Evolutionary conservation across 164 flowering plant species (phyloP).

Genomic region (Vitis labrusca): DNA sequence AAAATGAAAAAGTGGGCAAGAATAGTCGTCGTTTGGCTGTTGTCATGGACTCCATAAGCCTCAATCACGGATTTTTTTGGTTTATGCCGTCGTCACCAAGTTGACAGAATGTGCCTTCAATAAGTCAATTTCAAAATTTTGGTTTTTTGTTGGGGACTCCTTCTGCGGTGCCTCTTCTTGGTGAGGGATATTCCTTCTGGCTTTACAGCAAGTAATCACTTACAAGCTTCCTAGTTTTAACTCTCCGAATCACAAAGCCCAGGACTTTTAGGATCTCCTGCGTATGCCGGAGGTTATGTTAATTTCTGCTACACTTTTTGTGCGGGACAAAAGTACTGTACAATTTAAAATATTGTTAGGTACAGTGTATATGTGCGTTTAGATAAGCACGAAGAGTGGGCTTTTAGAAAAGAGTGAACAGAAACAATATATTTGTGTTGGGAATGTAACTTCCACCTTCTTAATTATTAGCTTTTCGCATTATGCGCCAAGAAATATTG

Average conservation of each 20-base stretch:
- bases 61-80: slow-evolving; percentile 17
- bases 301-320: not conserved
- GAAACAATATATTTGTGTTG: too few species aligned
- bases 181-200: slow-evolving; percentile 28
- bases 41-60: slow-evolving; percentile 12
- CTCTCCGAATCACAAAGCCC: not conserved
- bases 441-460: too few species aligned
- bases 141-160: slow-evolving; percentile 14
- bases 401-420: too few species aligned
- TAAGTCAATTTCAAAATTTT: slow-evolving; percentile 10
- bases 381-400: too few species aligned
- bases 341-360: too few species aligned
- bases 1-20: slow-evolving; percentile 11
- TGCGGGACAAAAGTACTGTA: not conserved
- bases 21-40: slow-evolving; percentile 30
- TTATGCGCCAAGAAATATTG: too few species aligned
- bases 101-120: not conserved
- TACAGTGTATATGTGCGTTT: too few species aligned
- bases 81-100: slow-evolving; percentile 16
- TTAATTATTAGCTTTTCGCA: too few species aligned
- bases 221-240: not conserved
- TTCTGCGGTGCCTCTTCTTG: slow-evolving; percentile 28
- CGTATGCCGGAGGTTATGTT: not conserved
- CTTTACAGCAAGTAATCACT: slow-evolving; percentile 16
- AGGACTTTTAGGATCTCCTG: not conserved